A percentile compares a stretch with the other conserved stretches of the same genome.
Conservation (phyloP, 208 protist genomes). For the Giardia duodenalis region DNA sequence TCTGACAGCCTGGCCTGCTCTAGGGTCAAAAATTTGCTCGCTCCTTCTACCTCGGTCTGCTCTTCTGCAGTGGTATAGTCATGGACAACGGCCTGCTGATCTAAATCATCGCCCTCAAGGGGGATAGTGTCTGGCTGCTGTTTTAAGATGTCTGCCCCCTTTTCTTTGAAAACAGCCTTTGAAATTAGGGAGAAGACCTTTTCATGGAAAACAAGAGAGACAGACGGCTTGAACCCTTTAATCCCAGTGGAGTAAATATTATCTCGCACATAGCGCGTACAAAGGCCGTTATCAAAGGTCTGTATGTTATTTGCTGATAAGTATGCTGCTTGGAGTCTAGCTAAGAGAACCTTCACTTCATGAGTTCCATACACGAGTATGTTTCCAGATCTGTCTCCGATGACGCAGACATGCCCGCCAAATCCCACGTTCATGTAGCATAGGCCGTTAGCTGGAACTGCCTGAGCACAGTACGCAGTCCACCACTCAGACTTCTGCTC, state of each 20-base stretch:
- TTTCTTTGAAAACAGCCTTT: too few relatives aligned
- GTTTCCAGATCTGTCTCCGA: slow-evolving; percentile 4
- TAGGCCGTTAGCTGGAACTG: background rate
- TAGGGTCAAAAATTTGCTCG: background rate
- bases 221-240: background rate
- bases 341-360: background rate
- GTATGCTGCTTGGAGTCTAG: background rate
- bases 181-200: background rate
- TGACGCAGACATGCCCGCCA: background rate
- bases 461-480: background rate
- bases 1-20: background rate
- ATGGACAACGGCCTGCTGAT: background rate
- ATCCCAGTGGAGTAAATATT: background rate
- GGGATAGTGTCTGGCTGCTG: background rate
- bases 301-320: background rate
- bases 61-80: background rate
- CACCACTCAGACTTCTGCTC: background rate
- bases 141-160: background rate
- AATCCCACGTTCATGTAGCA: background rate
- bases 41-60: background rate
- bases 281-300: background rate
- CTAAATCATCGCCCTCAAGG: background rate
- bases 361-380: background rate
- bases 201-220: background rate
- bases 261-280: background rate